phyloP scores from a whole-genome alignment of 768 basidiomycete genomes.

The Serendipita sp. region DNA sequence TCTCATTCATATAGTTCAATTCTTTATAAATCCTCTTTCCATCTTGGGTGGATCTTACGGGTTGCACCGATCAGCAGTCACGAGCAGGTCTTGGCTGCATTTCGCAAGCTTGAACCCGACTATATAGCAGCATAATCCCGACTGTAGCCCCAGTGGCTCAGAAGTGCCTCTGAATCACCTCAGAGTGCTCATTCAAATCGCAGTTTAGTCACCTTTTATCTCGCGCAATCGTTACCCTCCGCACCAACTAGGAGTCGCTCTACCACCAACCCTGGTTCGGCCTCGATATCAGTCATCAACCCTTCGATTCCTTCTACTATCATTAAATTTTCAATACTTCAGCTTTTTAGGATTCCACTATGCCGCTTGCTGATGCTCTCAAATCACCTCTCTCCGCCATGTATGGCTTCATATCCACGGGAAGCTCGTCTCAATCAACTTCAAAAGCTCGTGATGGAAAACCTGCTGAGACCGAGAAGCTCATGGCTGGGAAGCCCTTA shows the following conservation, averaged over 20 bases:
- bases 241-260: background rate
- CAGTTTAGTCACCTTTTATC: background rate
- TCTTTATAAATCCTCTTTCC: background rate
- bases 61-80: too few relatives aligned
- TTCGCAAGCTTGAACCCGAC: background rate
- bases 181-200: background rate
- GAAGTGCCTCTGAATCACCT: background rate
- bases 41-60: too few relatives aligned
- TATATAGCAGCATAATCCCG: background rate
- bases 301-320: background rate
- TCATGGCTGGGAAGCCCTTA: background rate
- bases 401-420: constrained; percentile 4
- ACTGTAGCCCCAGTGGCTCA: background rate
- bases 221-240: background rate
- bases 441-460: background rate
- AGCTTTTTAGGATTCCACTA: background rate
- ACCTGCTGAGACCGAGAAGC: constrained; percentile 7
- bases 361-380: background rate
- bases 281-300: background rate
- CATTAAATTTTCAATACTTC: background rate
- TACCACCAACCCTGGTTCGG: background rate
- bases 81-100: background rate
- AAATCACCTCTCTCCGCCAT: constrained; percentile 5
- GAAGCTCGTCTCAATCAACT: background rate
- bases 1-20: background rate